Evolutionary conservation across 1,284 basidiomycete species (phyloP).

Genomic region (Sporisorium sorghi): DNA sequence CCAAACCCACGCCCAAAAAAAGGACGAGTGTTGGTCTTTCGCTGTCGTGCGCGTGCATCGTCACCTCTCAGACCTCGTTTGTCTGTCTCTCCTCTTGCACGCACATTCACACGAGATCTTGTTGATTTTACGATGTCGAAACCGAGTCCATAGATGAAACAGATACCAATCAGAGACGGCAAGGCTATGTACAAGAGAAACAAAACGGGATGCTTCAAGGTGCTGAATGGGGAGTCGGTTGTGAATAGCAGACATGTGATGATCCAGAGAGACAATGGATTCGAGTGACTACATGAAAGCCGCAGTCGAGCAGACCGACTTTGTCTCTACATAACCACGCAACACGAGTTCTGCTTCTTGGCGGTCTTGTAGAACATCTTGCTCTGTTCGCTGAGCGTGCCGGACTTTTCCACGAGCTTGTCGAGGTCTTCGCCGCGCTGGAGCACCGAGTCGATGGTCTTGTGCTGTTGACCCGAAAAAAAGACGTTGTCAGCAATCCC

Average conservation of each 20-base stretch:
- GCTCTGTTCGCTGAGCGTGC: constrained; percentile 86
- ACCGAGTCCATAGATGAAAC: background rate
- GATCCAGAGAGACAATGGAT: background rate
- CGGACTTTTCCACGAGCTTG: constrained; percentile 93
- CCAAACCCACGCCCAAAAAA: background rate
- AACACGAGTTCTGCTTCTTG: constrained; percentile 76
- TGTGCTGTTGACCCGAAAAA: constrained; percentile 74
- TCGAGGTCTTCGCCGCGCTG: constrained; percentile 97
- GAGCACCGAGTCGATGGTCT: constrained; percentile 97
- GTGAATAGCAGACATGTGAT: background rate
- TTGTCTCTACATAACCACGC: constrained; percentile 48
- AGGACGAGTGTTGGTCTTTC: background rate
- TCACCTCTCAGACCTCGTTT: background rate
- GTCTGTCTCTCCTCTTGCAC: background rate
- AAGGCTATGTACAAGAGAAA: constrained; percentile 8
- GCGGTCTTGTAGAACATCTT: constrained; percentile 92
- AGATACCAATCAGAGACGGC: background rate
- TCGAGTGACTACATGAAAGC: background rate
- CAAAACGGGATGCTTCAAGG: background rate
- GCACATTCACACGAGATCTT: background rate
- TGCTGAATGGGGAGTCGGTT: background rate
- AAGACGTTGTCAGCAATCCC: background rate
- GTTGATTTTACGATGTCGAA: too few relatives aligned
- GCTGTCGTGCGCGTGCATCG: background rate
- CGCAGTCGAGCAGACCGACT: too few relatives aligned